Evolutionary conservation across 2,329 filamentous ascomycete species (phyloP), one percentile per base, ranked within the genome.

Genomic region (Aschersonia sp.): DNA sequence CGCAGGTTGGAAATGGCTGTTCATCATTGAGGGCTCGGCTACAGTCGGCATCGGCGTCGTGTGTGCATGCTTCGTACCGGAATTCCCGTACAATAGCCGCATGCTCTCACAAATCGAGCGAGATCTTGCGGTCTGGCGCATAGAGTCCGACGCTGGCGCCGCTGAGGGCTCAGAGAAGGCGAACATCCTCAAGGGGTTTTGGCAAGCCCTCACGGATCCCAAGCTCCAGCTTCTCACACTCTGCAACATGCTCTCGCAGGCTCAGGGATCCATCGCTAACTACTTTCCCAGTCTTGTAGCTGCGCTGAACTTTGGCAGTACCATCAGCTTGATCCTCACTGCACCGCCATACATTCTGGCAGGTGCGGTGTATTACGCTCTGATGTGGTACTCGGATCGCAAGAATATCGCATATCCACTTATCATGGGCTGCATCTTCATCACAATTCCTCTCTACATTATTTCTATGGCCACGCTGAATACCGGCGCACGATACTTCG

Each of bases 11-110:
- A 67, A 78, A 10, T 60, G 58, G 58, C 53, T 61, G 5, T 58
- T 58, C 45, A 79, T 86, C 47, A 78, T 86, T 40, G 81, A 45
- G 59, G 83, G 83, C 30, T 67, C 71, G 12, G 70, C 81, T 50
- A 86, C 82, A 1, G 65, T 86, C 31, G 66, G 65, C 5, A 68
- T 86, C 31, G 81, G 81, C 11, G 58, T 77, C 5, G 54, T 59
- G 1, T 69, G 77, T 2, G 72, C 71, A 57, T 78, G 54, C 54
- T 62, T 85, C 32, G 66, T 87, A 51, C 57, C 55, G 29, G 52
- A 56, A 35, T 70, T 41, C 62, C 71, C 57, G 5, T 66, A 66
- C 32, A 72, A 71, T 4, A 58, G 67, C 5, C 59, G 59, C 6
- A 57, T 56, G 14, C 58, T 74, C 12, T 61, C 63, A 4, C 66